These are phyloP conservation scores for Rutstroemia sydowiana DNA, from an alignment of 2,329 filamentous ascomycete species.

Conservation along the genomic window DNA sequence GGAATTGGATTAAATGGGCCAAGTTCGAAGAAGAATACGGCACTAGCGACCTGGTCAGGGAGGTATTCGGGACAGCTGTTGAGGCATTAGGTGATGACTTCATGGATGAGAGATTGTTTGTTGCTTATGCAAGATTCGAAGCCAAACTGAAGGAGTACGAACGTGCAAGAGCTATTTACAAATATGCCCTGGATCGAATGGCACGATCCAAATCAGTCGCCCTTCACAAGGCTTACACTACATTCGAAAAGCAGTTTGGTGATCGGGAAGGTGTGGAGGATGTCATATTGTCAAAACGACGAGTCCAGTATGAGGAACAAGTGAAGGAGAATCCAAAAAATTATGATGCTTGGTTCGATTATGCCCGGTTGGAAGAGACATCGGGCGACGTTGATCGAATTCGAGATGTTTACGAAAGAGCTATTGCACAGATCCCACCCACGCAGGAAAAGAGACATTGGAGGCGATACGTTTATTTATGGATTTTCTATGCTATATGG, in stretches of 20 bases:
- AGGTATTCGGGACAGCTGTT: constrained; percentile 83
- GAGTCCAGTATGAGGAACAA: constrained; percentile 90
- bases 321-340: constrained; percentile 92
- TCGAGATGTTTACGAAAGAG: constrained; percentile 88
- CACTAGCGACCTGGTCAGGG: constrained; percentile 81
- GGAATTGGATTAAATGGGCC: constrained; percentile 99
- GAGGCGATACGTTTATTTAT: constrained; percentile 94
- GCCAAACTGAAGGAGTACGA: constrained; percentile 93
- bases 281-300: constrained; percentile 87
- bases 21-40: constrained; percentile 95
- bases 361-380: constrained; percentile 80
- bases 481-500: constrained; percentile 95
- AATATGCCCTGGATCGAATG: constrained; percentile 87
- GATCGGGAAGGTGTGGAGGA: constrained; percentile 91
- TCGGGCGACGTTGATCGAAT: constrained; percentile 76
- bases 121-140: constrained; percentile 92
- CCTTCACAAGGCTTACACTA: constrained; percentile 90
- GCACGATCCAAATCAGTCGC: constrained; percentile 77
- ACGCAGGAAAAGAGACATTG: constrained; percentile 96
- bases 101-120: constrained; percentile 92
- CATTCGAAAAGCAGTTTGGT: constrained; percentile 97
- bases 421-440: constrained; percentile 89
- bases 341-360: constrained; percentile 97
- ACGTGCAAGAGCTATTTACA: constrained; percentile 89
- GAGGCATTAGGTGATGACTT: constrained; percentile 90